Evolutionary conservation across 169 alveolate species (phyloP), one percentile per base, ranked within the genome.

Genomic region (Plasmodium falciparum): DNA sequence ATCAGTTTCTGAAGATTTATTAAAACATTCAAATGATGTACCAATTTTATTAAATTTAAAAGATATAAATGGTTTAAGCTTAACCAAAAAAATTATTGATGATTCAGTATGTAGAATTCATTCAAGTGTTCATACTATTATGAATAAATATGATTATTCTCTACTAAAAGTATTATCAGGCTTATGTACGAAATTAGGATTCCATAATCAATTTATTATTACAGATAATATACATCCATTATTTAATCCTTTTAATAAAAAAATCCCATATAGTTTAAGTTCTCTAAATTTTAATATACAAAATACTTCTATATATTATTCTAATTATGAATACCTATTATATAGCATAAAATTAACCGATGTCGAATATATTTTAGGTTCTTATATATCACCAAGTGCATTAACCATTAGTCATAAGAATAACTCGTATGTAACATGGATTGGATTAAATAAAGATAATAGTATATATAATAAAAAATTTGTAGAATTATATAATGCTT

Each of bases 191-290:
- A 83, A 83, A 24, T 54, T 83, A 49, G 91, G 91, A 0, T 83
- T 83, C 20, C 91, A 83, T 58, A 70, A 69, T 17, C 91, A 83
- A 7, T 83, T 83, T 71, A 56, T 83, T 33, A 47, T 83, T 45
- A 83, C 91, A 22, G 91, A 83, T 58, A 83, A 83, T 59, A 83
- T 83, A 11, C 91, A 83, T 17, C 91, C 91, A 11, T 49, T 83
- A 15, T 17, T 56, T 20, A 54, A 72, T 58, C 86, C 91, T 6
- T 11, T 59, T 69, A 54, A 50, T 39, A 69, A 54, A 7, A 69
- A 83, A 59, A 58, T 83, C 20, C 86, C 91, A 33, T 69, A 83
- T 59, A 83, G 85, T 63, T 83, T 83, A 67, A 67, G 24, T 71
- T 56, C 85, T 11, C 62, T 83, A 29, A 39, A 83, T 83, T 71